Evolutionary conservation across 805 yeast species (phyloP).

Genomic region (Metschnikowia koreensis): DNA sequence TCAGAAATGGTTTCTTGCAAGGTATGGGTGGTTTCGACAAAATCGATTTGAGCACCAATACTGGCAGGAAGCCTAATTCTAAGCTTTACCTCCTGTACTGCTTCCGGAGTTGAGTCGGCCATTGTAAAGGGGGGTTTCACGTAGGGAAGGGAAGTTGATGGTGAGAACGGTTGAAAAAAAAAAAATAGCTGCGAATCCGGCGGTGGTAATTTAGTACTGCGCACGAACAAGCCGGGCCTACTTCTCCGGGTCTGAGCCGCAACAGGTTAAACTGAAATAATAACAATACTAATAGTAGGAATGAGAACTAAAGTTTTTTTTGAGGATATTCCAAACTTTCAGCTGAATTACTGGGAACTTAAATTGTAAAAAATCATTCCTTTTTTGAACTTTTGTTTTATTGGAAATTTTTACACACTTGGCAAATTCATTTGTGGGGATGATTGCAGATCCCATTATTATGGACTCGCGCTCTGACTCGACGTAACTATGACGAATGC

Average conservation of each 20-base stretch:
- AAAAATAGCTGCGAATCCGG: slow-evolving; percentile 10
- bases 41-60: slow-evolving; percentile 18
- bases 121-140: slow-evolving; percentile 6
- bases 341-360: too few relatives aligned
- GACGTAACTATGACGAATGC: background rate
- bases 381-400: background rate
- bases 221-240: slow-evolving; percentile 1
- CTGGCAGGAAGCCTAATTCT: slow-evolving; percentile 22
- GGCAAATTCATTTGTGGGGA: background rate
- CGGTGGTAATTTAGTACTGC: background rate
- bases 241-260: background rate
- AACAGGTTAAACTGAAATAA: background rate
- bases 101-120: slow-evolving; percentile 19
- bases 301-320: too few relatives aligned
- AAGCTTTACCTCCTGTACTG: slow-evolving; percentile 21
- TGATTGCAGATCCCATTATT: background rate
- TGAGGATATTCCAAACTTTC: background rate
- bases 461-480: background rate
- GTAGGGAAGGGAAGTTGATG: background rate
- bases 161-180: slow-evolving; percentile 3
- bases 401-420: too few relatives aligned
- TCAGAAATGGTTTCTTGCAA: slow-evolving; percentile 52
- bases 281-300: too few relatives aligned
- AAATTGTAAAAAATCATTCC: too few relatives aligned
- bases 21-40: slow-evolving; percentile 31